These are phyloP conservation scores for Sporothrix pseudoabietina DNA, from an alignment of 2,329 filamentous ascomycete genomes.

Conservation along the genomic window DNA sequence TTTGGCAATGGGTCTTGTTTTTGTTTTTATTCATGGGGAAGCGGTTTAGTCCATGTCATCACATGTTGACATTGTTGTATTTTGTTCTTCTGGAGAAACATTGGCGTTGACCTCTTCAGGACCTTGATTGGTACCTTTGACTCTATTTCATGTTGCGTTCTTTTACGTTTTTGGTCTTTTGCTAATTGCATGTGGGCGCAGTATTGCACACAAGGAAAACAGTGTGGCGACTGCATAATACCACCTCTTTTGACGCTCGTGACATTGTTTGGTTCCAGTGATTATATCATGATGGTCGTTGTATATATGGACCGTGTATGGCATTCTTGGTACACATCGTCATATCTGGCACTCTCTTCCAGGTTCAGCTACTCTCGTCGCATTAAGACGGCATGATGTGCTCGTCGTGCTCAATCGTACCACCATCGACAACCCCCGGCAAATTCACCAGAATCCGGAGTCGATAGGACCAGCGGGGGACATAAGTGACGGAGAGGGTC, in stretches of 20 bases:
- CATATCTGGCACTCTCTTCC: not conserved
- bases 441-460: not conserved
- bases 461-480: not conserved
- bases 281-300: not conserved
- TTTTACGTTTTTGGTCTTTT: not conserved
- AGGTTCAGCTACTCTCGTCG: not conserved
- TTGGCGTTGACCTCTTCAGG: not conserved
- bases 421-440: not conserved
- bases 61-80: not conserved
- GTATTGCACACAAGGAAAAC: not conserved
- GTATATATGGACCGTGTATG: not conserved
- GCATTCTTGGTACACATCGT: not conserved
- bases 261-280: not conserved
- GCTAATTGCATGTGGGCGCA: conserved; percentile 21
- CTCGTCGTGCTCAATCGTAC: not conserved
- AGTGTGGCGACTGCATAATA: conserved; percentile 21
- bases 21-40: not conserved
- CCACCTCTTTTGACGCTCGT: not conserved
- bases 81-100: not conserved
- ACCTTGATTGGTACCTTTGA: not conserved
- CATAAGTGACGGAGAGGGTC: not conserved
- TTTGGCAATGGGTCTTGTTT: not conserved
- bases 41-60: not conserved
- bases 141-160: not conserved
- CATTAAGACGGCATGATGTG: not conserved